A percentile compares a stretch with the other conserved stretches of the same genome.
Conservation (phyloP, 139 green algal genomes). For the Volvox reticuliferus region DNA sequence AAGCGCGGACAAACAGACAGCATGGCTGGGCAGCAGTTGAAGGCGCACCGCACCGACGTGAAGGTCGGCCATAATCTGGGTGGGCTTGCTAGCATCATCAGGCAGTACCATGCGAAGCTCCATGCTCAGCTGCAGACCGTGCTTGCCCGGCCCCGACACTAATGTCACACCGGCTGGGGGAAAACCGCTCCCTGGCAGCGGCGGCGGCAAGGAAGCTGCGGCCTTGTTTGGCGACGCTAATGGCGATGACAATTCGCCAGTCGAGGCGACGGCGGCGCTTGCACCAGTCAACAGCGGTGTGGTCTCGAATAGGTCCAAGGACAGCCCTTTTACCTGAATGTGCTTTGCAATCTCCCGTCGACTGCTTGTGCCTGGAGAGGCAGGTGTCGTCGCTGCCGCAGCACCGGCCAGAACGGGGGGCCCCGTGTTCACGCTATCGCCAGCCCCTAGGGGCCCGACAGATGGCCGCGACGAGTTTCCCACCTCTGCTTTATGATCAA, state of each 20-base stretch:
- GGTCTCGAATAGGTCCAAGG: constrained; percentile 64
- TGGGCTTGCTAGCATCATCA: background rate
- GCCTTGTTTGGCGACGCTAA: background rate
- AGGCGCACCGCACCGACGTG: constrained; percentile 9
- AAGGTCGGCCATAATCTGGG: background rate
- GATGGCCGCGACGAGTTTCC: background rate
- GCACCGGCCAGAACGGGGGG: background rate
- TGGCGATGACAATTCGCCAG: background rate
- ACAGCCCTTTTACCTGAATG: constrained; percentile 60
- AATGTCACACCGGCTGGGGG: constrained; percentile 5
- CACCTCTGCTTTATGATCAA: background rate
- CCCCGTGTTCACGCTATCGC: background rate
- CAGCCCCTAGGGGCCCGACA: too few species aligned
- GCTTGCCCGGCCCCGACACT: constrained; percentile 15
- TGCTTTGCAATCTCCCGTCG: constrained; percentile 57
- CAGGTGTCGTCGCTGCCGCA: background rate
- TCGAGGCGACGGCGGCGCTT: background rate
- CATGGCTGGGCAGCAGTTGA: constrained; percentile 36
- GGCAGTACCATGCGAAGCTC: constrained; percentile 21
- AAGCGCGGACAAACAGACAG: constrained; percentile 10
- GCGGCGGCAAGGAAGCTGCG: background rate
- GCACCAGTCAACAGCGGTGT: constrained; percentile 5
- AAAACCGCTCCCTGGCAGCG: background rate
- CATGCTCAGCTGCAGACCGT: constrained; percentile 29
- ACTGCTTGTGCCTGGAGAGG: background rate